Evolutionary conservation across 176 grass and related monocot genomes (phyloP).

Genomic region (Bromus sterilis): DNA sequence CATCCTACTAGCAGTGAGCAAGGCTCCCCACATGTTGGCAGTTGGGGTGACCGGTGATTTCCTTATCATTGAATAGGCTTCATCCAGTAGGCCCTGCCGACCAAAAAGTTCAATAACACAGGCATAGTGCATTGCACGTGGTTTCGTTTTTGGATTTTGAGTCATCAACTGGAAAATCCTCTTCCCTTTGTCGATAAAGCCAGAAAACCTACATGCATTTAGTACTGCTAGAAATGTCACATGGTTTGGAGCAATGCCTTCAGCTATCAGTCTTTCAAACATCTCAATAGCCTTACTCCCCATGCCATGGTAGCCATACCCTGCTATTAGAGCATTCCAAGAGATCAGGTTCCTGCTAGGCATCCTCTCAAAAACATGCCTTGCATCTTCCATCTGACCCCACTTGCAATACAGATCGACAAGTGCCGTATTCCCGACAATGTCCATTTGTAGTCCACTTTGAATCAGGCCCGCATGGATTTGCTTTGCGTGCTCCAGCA

Average conservation of each 20-base stretch:
- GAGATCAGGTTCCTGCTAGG: conserved; percentile 71
- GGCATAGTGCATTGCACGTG: conserved; percentile 84
- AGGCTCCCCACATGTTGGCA: conserved; percentile 74
- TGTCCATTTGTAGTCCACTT: conserved; percentile 51
- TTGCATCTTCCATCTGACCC: conserved; percentile 89
- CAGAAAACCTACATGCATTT: conserved; percentile 65
- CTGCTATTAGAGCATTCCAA: conserved; percentile 93
- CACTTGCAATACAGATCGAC: conserved; percentile 89
- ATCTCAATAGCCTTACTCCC: conserved; percentile 47
- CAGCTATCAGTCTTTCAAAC: conserved; percentile 64
- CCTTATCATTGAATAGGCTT: conserved; percentile 72
- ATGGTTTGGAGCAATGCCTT: conserved; percentile 63
- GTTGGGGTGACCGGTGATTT: conserved; percentile 55
- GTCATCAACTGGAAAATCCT: conserved; percentile 65
- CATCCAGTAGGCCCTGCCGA: conserved; percentile 67
- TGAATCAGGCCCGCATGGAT: conserved; percentile 62
- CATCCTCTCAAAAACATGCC: conserved; percentile 76
- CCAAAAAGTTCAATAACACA: conserved; percentile 89
- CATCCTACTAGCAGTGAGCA: conserved; percentile 76
- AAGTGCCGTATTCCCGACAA: conserved; percentile 53
- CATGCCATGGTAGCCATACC: conserved; percentile 86
- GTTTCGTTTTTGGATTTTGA: conserved; percentile 37
- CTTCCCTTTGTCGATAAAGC: conserved; percentile 60
- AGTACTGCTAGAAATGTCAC: conserved; percentile 69
- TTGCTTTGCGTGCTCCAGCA: conserved; percentile 71